These are phyloP conservation scores for Oryza officinalis DNA, from an alignment of 176 grass and related monocot species.

Conservation along the genomic window DNA sequence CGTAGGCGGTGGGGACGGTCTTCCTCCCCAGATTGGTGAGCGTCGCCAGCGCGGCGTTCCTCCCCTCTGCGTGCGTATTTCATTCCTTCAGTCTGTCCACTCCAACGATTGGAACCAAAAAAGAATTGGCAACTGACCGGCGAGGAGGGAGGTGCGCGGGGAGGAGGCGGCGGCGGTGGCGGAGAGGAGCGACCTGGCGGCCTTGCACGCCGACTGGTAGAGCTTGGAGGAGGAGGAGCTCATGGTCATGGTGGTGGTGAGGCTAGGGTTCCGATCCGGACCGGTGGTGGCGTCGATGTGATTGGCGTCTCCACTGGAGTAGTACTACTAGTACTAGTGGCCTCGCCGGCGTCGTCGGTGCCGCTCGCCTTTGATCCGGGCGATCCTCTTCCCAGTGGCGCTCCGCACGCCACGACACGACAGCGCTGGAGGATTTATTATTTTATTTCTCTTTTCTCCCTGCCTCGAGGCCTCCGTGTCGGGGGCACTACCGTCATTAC, in stretches of 20 bases:
- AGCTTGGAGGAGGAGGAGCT: slow-evolving; percentile 54
- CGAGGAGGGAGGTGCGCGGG: slow-evolving; percentile 38
- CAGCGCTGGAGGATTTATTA: no score
- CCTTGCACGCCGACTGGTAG: slow-evolving; percentile 39
- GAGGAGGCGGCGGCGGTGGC: slow-evolving; percentile 27
- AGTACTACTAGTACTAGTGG: background rate
- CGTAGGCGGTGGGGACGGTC: slow-evolving; percentile 48
- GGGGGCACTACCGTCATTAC: no score
- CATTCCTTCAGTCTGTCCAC: no score
- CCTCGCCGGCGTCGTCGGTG: background rate
- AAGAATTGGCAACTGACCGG: slow-evolving; percentile 10
- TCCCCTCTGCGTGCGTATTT: slow-evolving; percentile 44
- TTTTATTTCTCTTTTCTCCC: no score
- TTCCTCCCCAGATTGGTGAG: slow-evolving; percentile 58
- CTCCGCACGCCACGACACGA: background rate
- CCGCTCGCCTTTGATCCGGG: no score
- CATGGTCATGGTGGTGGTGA: background rate
- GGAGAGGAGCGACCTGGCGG: slow-evolving; percentile 55
- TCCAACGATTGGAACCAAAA: no score
- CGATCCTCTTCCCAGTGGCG: background rate
- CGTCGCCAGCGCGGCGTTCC: slow-evolving; percentile 56
- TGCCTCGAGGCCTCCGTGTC: no score
- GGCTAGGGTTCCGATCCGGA: background rate
- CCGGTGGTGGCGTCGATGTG: no score
- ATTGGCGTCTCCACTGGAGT: no score